A percentile compares a stretch with the other conserved stretches of the same genome.
phyloP scores from a whole-genome alignment of 768 basidiomycete genomes.

The Porpolomopsis calyptriformis region DNA sequence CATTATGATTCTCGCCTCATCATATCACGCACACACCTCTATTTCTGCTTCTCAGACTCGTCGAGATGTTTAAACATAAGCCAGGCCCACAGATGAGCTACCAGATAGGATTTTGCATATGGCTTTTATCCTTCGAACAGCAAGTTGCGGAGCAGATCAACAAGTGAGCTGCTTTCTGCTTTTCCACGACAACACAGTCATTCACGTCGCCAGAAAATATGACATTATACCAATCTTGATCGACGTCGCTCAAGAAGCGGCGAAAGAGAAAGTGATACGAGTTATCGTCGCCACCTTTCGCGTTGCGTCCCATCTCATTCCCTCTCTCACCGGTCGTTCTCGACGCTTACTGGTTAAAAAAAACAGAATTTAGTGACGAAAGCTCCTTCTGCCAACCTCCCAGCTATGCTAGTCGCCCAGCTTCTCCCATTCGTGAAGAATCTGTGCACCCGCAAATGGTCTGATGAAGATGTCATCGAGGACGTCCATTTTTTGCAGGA shows the following conservation, averaged over 20 bases:
- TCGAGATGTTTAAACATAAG: constrained; percentile 72
- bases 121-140: constrained; percentile 88
- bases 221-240: constrained; percentile 81
- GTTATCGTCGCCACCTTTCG: constrained; percentile 88
- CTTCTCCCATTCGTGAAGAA: constrained; percentile 82
- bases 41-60: constrained; percentile 38
- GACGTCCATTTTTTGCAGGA: constrained; percentile 83
- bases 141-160: constrained; percentile 79
- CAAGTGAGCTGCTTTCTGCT: constrained; percentile 39
- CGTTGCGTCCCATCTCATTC: constrained; percentile 27
- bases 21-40: too few species aligned
- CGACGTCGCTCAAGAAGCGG: constrained; percentile 75
- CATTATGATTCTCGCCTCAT: not conserved
- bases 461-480: constrained; percentile 90
- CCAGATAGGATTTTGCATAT: constrained; percentile 85
- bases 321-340: constrained; percentile 3
- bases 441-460: constrained; percentile 76
- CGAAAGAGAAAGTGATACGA: constrained; percentile 95
- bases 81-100: constrained; percentile 92
- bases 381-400: constrained; percentile 79
- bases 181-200: too few species aligned
- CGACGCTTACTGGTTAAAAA: constrained; percentile 3
- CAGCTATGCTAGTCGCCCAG: constrained; percentile 84
- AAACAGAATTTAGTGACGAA: constrained; percentile 79
- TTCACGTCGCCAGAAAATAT: constrained; percentile 51